phyloP scores from a whole-genome alignment of 805 yeast genomes.

The Starmerella riodocensis region DNA sequence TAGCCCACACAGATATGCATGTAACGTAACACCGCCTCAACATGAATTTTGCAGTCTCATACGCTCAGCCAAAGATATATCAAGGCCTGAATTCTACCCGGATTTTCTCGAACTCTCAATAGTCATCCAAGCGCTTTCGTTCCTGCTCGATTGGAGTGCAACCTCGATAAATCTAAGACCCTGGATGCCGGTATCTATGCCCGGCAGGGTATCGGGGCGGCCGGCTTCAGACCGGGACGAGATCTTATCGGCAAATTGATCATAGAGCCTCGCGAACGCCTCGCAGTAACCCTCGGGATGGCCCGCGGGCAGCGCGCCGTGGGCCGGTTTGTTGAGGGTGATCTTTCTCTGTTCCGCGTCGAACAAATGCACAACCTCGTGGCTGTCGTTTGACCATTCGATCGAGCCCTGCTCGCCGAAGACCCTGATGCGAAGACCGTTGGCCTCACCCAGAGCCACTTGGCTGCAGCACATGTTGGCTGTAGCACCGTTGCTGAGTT shows the following conservation, averaged over 20 bases:
- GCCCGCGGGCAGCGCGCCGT: conserved; percentile 4
- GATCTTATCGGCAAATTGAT: background rate
- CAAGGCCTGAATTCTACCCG: no score
- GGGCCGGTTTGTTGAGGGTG: background rate
- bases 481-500: conserved; percentile 1
- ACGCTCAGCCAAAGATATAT: no score
- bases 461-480: conserved; percentile 9
- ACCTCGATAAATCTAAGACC: conserved; percentile 4
- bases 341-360: background rate
- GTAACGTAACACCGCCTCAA: no score
- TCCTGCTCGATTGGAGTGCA: background rate
- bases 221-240: background rate
- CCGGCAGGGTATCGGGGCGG: background rate
- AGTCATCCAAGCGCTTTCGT: background rate
- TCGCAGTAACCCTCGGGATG: conserved; percentile 6
- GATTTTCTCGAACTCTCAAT: no score
- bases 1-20: no score
- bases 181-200: conserved; percentile 1
- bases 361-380: background rate
- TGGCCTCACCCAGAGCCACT: conserved; percentile 4
- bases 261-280: conserved; percentile 3
- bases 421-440: conserved; percentile 1
- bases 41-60: background rate
- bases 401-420: conserved; percentile 5
- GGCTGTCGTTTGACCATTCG: conserved; percentile 2